A percentile compares a stretch with the other conserved stretches of the same genome.
phyloP scores from a whole-genome alignment of 352 stramenopile genomes.

The Pythium sp. region DNA sequence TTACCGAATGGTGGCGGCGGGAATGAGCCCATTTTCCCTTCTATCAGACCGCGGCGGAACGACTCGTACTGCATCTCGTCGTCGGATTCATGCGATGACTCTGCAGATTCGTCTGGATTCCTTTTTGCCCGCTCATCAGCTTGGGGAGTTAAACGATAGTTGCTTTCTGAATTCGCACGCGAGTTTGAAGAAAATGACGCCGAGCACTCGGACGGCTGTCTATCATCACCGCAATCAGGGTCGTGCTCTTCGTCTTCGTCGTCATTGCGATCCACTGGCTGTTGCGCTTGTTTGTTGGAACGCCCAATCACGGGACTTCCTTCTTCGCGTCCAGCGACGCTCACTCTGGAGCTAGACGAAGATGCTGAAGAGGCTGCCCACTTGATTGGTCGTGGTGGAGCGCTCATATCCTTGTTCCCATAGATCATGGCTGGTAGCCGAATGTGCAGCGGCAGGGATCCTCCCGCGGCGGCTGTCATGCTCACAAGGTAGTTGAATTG shows the following conservation, averaged over 20 bases:
- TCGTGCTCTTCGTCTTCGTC: neutral
- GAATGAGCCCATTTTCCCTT: slow-evolving; percentile 24
- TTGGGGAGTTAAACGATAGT: neutral
- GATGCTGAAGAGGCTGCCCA: slow-evolving; percentile 27
- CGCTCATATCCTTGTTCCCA: slow-evolving; percentile 34
- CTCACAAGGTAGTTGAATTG: slow-evolving; percentile 48
- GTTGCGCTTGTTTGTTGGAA: slow-evolving; percentile 2
- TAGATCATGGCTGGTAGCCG: slow-evolving; percentile 34
- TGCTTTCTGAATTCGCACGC: neutral
- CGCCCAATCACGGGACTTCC: neutral
- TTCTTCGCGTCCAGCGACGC: neutral
- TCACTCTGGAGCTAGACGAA: slow-evolving; percentile 18
- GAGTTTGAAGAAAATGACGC: neutral
- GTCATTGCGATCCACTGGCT: neutral
- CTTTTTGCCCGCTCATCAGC: too few species aligned
- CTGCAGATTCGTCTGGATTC: neutral
- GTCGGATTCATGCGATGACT: slow-evolving; percentile 4
- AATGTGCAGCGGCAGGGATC: slow-evolving; percentile 45
- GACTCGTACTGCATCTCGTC: slow-evolving; percentile 17
- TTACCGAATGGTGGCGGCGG: slow-evolving; percentile 34
- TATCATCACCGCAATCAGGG: neutral
- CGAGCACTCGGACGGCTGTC: neutral
- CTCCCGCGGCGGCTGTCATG: slow-evolving; percentile 38
- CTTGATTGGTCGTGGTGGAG: slow-evolving; percentile 32
- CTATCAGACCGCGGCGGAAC: slow-evolving; percentile 11